These are phyloP conservation scores for Colletotrichum destructivum DNA, from an alignment of 2,329 filamentous ascomycete genomes.

Conservation along the genomic window DNA sequence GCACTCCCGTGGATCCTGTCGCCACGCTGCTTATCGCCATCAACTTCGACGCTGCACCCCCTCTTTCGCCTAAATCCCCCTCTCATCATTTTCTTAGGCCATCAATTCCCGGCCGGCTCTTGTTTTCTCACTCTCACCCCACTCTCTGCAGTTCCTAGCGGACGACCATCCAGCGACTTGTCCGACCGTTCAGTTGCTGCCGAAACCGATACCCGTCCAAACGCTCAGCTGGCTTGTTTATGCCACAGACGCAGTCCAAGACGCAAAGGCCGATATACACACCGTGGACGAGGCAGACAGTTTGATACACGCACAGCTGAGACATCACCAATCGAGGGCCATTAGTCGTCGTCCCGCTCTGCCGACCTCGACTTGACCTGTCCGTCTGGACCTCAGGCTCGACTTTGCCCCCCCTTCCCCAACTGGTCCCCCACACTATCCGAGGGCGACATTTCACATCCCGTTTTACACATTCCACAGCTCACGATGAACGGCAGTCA, in stretches of 20 bases:
- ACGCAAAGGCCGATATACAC: neutral
- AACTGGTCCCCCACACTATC: conserved; percentile 22
- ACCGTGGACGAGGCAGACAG: neutral
- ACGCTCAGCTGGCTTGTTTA: neutral
- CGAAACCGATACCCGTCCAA: conserved; percentile 2
- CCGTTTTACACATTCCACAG: conserved; percentile 19
- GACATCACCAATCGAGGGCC: conserved; percentile 27
- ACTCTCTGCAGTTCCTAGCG: neutral
- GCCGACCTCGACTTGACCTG: conserved; percentile 10
- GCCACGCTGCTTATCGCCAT: conserved; percentile 32
- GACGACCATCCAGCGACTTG: conserved; percentile 4
- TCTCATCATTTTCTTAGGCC: conserved; percentile 7
- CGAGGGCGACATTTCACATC: conserved; percentile 14
- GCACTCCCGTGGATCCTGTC: conserved; percentile 26
- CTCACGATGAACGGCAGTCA: conserved; percentile 42
- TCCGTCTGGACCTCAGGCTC: conserved; percentile 15
- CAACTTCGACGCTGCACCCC: conserved; percentile 5
- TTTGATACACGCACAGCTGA: conserved; percentile 23
- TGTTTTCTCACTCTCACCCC: conserved; percentile 6
- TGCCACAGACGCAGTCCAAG: neutral
- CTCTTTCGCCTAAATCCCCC: neutral
- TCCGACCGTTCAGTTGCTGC: conserved; percentile 9
- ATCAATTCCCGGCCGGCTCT: neutral
- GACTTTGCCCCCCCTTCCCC: conserved; percentile 15
- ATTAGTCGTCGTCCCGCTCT: conserved; percentile 11